Evolutionary conservation across 2,329 filamentous ascomycete species (phyloP), one percentile per base, ranked within the genome.

Genomic region (Aschersonia sp.): DNA sequence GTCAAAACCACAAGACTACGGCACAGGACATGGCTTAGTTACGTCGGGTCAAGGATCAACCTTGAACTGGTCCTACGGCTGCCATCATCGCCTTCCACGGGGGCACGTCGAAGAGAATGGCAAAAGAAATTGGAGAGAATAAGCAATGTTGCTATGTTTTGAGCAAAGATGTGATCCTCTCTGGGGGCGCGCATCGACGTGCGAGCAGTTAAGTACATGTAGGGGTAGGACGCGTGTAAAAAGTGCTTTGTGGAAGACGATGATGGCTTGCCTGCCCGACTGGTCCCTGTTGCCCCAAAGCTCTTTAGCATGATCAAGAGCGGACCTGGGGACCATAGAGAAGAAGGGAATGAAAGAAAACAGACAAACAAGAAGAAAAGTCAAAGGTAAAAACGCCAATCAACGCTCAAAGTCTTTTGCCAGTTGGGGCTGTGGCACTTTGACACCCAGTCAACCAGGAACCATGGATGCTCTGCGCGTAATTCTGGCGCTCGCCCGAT

Each of bases 131-230:
- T 58, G 59, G 14, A 60, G 60, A 63, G 56, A 63, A 62, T 62
- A 60, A 55, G 59, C 56, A 60, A 59, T 59, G 61, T 62, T 64
- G 59, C 58, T 67, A 64, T 66, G 62, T 68, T 68, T 60, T 64
- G 62, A 65, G 62, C 63, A 62, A 60, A 56, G 55, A 58, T 57
- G 57, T 59, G 58, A 56, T 57, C 56, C 55, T 53, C 49, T 57
- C 52, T 57, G 52, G 52, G 56, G 55, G 57, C 55, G 61, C 45
- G 47, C 53, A 55, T 57, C 55, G 35, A 45, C 55, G 59, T 54
- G 60, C 61, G 57, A 55, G 62, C 65, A 80, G 10, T 81, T 81
- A 81, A 77, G 72, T 82, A 82, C 79, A 82, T 77, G 68, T 66
- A 66, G 59, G 58, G 57, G 41, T 32, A 45, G 37, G 32, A 22